Base-by-base conservation (phyloP, 257 asterid genomes). In the Nicotiana knightiana region DNA sequence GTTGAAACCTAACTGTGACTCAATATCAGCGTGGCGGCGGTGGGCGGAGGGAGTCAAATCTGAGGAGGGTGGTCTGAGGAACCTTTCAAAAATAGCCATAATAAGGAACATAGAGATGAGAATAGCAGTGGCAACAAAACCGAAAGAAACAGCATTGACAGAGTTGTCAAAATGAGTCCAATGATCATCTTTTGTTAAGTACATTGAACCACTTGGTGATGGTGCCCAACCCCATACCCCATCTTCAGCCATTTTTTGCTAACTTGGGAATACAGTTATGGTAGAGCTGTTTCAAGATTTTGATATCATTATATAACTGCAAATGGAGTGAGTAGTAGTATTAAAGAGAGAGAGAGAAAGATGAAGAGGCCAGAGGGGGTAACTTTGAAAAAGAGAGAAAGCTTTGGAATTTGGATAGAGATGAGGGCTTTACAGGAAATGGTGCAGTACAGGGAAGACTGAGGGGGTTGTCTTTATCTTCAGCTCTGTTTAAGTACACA, bases 161-260 rank as follows among this genome's bases (percentile, higher is more conserved):
- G 98, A 94, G 89, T 92, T 94, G 71, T 94, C 98, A 82, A 93
- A 94, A 87, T 94, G 97, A 35, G 94, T 91, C 98, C 93, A 92
- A 75, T 94, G 96, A 59, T 91, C 97, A 54, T 92, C 97, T 78
- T 61, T 93, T 84, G 86, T 91, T 37, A 85, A 43, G 89, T 88
- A 87, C 57, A 86, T 85, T 30, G 96, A 92, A 65, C 90, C 93
- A 21, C 85, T 86, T 2, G 82, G 82, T 64, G 82, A 58, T 11
- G 94, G 96, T 63, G 93, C 84, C 94, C 92, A 91, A 3, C 90
- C 91, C 79, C 79, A 75, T 83, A 89, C 86, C 9, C 90, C 96
- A 46, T 87, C 93, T n/a, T 86, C 92, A 18, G 95, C 97, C 98
- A 92, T 91, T 1, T 17, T 33, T 17, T 67, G 57, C 55, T 43